A percentile compares a stretch with the other conserved stretches of the same genome.
Evolutionary conservation across 2,329 filamentous ascomycete species (phyloP).

Genomic region (Pseudogymnoascus sp.): DNA sequence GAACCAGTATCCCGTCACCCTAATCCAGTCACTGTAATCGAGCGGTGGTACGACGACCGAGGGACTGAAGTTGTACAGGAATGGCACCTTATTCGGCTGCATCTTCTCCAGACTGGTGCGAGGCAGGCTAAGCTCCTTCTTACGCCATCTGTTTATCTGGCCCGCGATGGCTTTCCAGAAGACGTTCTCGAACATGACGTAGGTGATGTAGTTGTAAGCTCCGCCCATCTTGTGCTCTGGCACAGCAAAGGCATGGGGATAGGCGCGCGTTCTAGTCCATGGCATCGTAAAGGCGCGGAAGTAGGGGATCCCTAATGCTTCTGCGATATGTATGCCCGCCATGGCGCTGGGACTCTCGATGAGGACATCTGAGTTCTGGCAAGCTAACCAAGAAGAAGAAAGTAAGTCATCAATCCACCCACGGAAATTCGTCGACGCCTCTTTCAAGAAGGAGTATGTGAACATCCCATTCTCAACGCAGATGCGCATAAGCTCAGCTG

Average conservation of each 20-base stretch:
- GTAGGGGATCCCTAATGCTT: constrained; percentile 86
- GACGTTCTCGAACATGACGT: constrained; percentile 91
- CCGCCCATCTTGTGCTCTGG: constrained; percentile 92
- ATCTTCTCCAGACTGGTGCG: constrained; percentile 82
- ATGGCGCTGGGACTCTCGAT: constrained; percentile 96
- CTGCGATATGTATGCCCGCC: constrained; percentile 95
- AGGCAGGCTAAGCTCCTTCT: constrained; percentile 67
- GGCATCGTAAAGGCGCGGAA: constrained; percentile 98
- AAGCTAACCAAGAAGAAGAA: constrained; percentile 72
- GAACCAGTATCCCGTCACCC: constrained; percentile 97
- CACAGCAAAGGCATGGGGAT: constrained; percentile 93
- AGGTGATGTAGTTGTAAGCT: constrained; percentile 89
- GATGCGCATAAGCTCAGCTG: constrained; percentile 87
- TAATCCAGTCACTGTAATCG: constrained; percentile 96
- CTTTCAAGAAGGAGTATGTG: constrained; percentile 80
- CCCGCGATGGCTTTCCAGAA: constrained; percentile 92
- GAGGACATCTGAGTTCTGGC: constrained; percentile 78
- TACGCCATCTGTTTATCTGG: constrained; percentile 90
- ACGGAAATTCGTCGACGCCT: constrained; percentile 81
- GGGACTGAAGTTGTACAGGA: constrained; percentile 94
- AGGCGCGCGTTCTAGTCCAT: constrained; percentile 91
- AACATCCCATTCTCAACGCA: constrained; percentile 98
- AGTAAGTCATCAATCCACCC: constrained; percentile 92
- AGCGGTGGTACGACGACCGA: constrained; percentile 88
- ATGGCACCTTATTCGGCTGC: constrained; percentile 95